These are phyloP conservation scores for Microbotryum lychnidis-dioicae DNA, from an alignment of 1,284 basidiomycete species.

Conservation along the genomic window DNA sequence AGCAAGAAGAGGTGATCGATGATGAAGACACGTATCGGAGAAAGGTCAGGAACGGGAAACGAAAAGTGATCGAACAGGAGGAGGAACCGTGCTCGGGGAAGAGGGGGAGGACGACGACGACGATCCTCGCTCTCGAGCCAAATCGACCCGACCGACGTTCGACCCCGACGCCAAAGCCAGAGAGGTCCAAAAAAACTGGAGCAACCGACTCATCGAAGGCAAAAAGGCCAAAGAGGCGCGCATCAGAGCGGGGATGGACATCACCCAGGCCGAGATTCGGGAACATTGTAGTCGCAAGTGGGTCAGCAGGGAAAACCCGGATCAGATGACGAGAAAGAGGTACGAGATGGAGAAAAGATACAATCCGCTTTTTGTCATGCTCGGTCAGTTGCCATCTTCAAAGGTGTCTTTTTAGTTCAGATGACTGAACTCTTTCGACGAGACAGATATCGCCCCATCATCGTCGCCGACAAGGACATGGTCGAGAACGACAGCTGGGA, in stretches of 20 bases:
- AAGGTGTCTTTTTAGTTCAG: neutral
- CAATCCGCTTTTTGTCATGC: conserved; percentile 22
- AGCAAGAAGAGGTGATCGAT: neutral
- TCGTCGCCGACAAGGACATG: neutral
- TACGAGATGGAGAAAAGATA: conserved; percentile 10
- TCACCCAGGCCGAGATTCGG: neutral
- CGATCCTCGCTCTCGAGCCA: neutral
- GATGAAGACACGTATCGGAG: too few relatives aligned
- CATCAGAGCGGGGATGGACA: neutral
- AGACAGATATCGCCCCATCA: neutral
- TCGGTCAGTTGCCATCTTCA: conserved; percentile 9
- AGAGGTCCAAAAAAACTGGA: conserved; percentile 1
- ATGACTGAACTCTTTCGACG: conserved; percentile 6
- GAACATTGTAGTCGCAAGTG: conserved; percentile 19
- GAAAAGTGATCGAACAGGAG: conserved; percentile 1
- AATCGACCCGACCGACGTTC: conserved; percentile 6
- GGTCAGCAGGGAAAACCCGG: conserved; percentile 12
- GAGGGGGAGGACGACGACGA: neutral
- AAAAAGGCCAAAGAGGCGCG: neutral
- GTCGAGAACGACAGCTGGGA: conserved; percentile 9
- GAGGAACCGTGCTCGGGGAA: neutral
- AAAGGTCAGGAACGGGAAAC: conserved; percentile 1
- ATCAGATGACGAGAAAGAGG: conserved; percentile 5
- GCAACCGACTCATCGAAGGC: neutral
- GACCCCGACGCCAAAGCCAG: conserved; percentile 2